Evolutionary conservation across 495 filamentous ascomycete genomes (phyloP).

Genomic region (Margaritispora aquatica): DNA sequence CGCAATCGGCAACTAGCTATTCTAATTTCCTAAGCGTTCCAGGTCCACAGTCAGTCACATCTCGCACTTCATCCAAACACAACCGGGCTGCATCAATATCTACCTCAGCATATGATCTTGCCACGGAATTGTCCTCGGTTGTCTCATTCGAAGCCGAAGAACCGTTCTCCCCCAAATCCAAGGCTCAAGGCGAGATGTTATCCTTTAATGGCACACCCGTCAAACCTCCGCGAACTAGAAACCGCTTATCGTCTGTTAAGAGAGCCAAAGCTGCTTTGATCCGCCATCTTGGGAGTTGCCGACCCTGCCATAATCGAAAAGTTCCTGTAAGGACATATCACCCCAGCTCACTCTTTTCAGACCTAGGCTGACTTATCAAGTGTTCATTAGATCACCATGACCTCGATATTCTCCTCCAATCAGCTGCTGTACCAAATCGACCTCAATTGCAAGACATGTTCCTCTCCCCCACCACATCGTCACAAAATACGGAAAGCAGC

Average conservation of each 20-base stretch:
- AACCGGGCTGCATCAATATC: conserved; percentile 9
- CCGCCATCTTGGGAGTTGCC: conserved; percentile 16
- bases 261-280: conserved; percentile 22
- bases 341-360: not conserved
- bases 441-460: not conserved
- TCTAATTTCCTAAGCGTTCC: conserved; percentile 10
- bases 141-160: conserved; percentile 19
- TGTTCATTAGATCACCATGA: conserved; percentile 25
- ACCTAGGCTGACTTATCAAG: conserved; percentile 3
- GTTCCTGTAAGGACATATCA: conserved; percentile 14
- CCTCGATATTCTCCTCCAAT: conserved; percentile 10
- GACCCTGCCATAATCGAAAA: conserved; percentile 6
- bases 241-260: not conserved
- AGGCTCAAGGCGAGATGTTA: conserved; percentile 4
- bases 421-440: not conserved
- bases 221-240: conserved; percentile 6
- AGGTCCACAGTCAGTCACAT: conserved; percentile 6
- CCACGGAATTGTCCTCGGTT: conserved; percentile 17
- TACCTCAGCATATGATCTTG: conserved; percentile 8
- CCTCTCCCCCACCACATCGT: not conserved
- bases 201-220: conserved; percentile 18
- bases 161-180: conserved; percentile 10
- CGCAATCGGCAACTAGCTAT: conserved; percentile 6
- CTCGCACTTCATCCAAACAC: conserved; percentile 10
- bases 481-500: not conserved